Conservation (phyloP, 1,284 basidiomycete species). For the Amylostereum chailletii region DNA sequence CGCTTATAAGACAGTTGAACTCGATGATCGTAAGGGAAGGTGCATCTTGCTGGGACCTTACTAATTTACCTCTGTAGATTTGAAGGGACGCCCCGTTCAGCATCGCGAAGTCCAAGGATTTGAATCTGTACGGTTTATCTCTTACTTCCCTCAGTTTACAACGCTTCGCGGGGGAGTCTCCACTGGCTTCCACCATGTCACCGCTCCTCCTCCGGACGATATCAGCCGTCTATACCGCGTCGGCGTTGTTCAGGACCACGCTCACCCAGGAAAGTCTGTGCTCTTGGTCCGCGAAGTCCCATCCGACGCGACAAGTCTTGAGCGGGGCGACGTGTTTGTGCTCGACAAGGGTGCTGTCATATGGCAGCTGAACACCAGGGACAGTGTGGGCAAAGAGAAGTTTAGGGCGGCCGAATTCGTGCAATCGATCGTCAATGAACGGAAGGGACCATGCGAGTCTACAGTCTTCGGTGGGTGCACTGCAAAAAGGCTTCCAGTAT, state of each 20-base stretch:
- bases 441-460: slow-evolving; percentile 33
- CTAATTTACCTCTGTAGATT: slow-evolving; percentile 22
- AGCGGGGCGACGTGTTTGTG: slow-evolving; percentile 48
- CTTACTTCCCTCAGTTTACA: slow-evolving; percentile 48
- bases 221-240: slow-evolving; percentile 40
- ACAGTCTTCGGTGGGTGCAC: slow-evolving; percentile 40
- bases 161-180: slow-evolving; percentile 46
- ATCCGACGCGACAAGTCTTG: slow-evolving; percentile 33
- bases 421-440: slow-evolving; percentile 33
- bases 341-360: slow-evolving; percentile 44
- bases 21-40: slow-evolving; percentile 48
- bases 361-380: slow-evolving; percentile 46
- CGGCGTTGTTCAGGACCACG: slow-evolving; percentile 11
- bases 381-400: slow-evolving; percentile 43
- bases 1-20: slow-evolving; percentile 60
- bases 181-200: slow-evolving; percentile 54
- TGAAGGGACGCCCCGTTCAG: slow-evolving; percentile 46
- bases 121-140: slow-evolving; percentile 50
- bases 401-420: slow-evolving; percentile 55
- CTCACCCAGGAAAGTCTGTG: slow-evolving; percentile 16
- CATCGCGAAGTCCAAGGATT: slow-evolving; percentile 53
- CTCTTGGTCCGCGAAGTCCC: slow-evolving; percentile 42
- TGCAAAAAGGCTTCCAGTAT: not conserved
- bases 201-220: slow-evolving; percentile 33
- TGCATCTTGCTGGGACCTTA: not conserved